A percentile compares a stretch with the other conserved stretches of the same genome.
Evolutionary conservation across 2,329 filamentous ascomycete species (phyloP).

Genomic region (Aphanocladium album): DNA sequence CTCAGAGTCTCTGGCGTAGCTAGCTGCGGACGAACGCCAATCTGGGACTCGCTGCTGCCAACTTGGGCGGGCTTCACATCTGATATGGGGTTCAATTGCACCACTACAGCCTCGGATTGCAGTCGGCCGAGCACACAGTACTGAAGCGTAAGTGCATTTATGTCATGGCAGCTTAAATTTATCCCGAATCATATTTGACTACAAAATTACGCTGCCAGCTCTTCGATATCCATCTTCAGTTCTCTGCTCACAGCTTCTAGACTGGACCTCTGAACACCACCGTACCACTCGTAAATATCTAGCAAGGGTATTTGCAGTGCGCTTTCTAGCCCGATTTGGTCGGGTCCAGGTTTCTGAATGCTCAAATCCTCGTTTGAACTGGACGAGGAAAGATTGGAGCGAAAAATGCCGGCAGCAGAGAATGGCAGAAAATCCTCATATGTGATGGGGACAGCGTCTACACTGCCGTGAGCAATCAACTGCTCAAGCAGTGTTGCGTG

Average conservation of each 20-base stretch:
- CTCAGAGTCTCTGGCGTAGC: background rate
- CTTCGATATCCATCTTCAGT: background rate
- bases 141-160: no score
- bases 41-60: background rate
- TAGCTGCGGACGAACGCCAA: background rate
- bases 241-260: background rate
- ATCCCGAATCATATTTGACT: background rate
- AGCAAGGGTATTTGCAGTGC: background rate
- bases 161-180: no score
- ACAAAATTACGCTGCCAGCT: background rate
- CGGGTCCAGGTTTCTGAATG: background rate
- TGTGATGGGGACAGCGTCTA: conserved; percentile 39
- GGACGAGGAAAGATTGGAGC: conserved; percentile 32
- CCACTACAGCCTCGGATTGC: no score
- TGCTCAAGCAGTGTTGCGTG: conserved; percentile 19
- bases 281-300: background rate
- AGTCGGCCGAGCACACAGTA: no score
- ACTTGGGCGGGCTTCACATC: no score
- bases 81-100: no score
- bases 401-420: conserved; percentile 48
- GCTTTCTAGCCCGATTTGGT: background rate
- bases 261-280: background rate
- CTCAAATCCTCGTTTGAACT: background rate
- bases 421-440: conserved; percentile 52
- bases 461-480: conserved; percentile 27